Conservation (phyloP, 148 eudicot genomes). For the Bassia scoparia region DNA sequence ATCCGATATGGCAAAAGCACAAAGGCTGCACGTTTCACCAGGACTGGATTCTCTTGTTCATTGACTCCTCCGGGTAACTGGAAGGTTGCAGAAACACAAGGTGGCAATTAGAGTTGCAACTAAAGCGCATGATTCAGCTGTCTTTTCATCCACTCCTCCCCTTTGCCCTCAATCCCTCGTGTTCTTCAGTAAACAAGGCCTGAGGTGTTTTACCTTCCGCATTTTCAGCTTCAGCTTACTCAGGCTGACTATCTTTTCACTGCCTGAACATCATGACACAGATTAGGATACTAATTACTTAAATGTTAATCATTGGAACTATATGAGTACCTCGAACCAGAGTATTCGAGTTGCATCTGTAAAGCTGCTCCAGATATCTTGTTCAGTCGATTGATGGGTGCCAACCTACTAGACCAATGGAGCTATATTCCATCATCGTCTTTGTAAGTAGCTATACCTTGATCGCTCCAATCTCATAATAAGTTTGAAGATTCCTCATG, state of each 20-base stretch:
- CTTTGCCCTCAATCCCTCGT: slow-evolving; percentile 24
- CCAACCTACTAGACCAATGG: slow-evolving; percentile 40
- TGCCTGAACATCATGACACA: slow-evolving; percentile 15
- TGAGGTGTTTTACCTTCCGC: slow-evolving; percentile 21
- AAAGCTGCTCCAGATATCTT: slow-evolving; percentile 40
- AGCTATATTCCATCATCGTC: slow-evolving; percentile 36
- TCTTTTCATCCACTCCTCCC: slow-evolving; percentile 37
- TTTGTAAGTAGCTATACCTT: slow-evolving; percentile 43
- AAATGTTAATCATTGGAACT: too few relatives aligned
- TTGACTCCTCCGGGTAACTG: slow-evolving; percentile 27
- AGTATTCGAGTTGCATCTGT: slow-evolving; percentile 45
- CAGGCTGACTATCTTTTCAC: slow-evolving; percentile 24
- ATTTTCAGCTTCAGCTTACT: slow-evolving; percentile 24
- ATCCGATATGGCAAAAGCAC: slow-evolving; percentile 24
- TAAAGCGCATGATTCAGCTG: slow-evolving; percentile 26
- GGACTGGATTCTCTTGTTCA: slow-evolving; percentile 17
- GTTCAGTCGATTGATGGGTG: slow-evolving; percentile 33
- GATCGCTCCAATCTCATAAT: slow-evolving; percentile 45
- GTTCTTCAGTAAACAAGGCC: slow-evolving; percentile 25
- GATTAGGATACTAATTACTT: too few relatives aligned
- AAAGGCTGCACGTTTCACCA: slow-evolving; percentile 1
- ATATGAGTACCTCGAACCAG: slow-evolving; percentile 39
- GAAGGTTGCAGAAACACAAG: slow-evolving; percentile 30
- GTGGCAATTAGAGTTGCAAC: slow-evolving; percentile 33
- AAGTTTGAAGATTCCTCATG: slow-evolving; percentile 48